phyloP scores from a whole-genome alignment of 352 stramenopile species.

The Pythium scleroteichum region DNA sequence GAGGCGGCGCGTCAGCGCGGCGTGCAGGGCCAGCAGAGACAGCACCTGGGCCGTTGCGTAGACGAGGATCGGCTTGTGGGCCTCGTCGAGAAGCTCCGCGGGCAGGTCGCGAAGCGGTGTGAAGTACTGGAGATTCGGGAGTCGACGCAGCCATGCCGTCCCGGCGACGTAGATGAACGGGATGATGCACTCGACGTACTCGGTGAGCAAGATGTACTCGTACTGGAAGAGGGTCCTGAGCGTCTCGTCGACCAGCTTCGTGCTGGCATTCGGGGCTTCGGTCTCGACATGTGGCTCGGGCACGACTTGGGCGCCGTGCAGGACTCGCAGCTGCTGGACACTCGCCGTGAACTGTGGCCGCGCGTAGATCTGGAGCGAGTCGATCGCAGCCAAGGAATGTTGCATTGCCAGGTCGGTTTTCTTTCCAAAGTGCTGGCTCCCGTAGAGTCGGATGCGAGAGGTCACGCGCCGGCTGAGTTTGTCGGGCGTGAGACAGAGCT shows the following conservation, averaged over 20 bases:
- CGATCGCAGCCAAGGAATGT: background rate
- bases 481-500: background rate
- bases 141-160: constrained; percentile 19
- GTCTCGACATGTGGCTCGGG: background rate
- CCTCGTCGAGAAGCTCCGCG: background rate
- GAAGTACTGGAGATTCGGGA: constrained; percentile 21
- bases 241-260: constrained; percentile 2
- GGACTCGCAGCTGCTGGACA: background rate
- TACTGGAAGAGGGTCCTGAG: constrained; percentile 23
- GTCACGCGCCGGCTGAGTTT: background rate
- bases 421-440: background rate
- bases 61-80: background rate
- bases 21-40: background rate
- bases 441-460: background rate
- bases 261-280: background rate
- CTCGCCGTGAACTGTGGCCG: background rate
- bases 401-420: background rate
- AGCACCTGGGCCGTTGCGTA: background rate
- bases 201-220: constrained; percentile 29
- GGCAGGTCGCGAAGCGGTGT: background rate
- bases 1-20: background rate
- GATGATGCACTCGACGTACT: constrained; percentile 37
- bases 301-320: background rate
- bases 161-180: constrained; percentile 32
- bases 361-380: background rate